Conservation (phyloP, 2,329 filamentous ascomycete species). For the Cercospora sojina region DNA sequence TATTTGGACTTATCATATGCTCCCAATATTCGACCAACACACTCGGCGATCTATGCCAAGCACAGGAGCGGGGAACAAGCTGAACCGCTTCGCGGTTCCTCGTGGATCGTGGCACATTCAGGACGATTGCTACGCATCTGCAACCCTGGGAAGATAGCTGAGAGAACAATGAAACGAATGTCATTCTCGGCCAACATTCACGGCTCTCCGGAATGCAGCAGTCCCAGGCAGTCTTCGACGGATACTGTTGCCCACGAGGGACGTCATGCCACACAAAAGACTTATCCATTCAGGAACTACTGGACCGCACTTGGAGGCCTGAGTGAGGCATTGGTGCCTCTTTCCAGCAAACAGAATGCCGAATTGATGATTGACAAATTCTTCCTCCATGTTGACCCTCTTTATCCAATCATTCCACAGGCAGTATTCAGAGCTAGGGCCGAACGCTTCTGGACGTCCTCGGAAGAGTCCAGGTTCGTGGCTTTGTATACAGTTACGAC, state of each 20-base stretch:
- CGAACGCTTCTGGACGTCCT: neutral
- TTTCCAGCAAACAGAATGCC: slow-evolving; percentile 11
- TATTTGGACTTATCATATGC: neutral
- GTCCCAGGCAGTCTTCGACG: neutral
- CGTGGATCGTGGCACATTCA: neutral
- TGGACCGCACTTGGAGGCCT: slow-evolving; percentile 13
- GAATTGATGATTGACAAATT: slow-evolving; percentile 9
- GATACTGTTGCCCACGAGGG: neutral
- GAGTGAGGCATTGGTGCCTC: slow-evolving; percentile 5
- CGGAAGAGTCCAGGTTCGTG: neutral
- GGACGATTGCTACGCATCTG: neutral
- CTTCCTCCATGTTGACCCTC: slow-evolving; percentile 12
- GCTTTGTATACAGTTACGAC: neutral
- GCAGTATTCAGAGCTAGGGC: neutral
- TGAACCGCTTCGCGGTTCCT: neutral
- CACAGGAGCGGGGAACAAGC: neutral
- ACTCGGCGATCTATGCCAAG: neutral
- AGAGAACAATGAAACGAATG: neutral
- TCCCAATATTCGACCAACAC: neutral
- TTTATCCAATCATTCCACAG: slow-evolving; percentile 12
- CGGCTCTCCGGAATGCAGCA: neutral
- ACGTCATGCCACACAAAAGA: neutral
- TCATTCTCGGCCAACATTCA: neutral
- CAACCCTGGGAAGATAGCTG: neutral
- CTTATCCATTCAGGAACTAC: slow-evolving; percentile 10